Conservation (phyloP, 768 basidiomycete genomes). For the Gloeostereum incarnatum region DNA sequence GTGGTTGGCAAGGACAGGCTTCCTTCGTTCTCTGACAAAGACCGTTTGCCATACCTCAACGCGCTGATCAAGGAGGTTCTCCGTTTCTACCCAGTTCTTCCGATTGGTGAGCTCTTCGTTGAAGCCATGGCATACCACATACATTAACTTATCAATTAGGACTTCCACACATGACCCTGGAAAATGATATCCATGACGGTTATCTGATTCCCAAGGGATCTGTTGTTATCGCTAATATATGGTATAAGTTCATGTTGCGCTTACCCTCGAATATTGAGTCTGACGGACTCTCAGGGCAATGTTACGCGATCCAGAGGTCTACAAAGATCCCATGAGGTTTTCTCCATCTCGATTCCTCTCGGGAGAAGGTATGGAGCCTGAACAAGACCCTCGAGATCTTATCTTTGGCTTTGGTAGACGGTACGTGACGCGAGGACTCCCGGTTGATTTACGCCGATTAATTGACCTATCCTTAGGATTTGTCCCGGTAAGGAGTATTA, state of each 20-base stretch:
- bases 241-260: constrained; percentile 9
- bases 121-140: background rate
- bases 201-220: constrained; percentile 7
- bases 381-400: constrained; percentile 11
- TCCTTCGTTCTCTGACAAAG: constrained; percentile 10
- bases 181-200: constrained; percentile 3
- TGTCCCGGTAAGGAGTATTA: constrained; percentile 2
- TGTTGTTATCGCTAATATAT: constrained; percentile 11
- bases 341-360: constrained; percentile 22
- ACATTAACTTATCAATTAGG: background rate
- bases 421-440: background rate
- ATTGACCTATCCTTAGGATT: background rate
- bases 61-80: constrained; percentile 9
- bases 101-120: constrained; percentile 9
- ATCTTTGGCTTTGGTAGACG: constrained; percentile 20
- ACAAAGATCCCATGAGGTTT: constrained; percentile 20
- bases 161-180: constrained; percentile 2
- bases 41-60: constrained; percentile 9
- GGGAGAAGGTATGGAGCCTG: constrained; percentile 7
- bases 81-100: constrained; percentile 8
- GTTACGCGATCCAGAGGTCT: constrained; percentile 19
- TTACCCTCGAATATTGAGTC: background rate
- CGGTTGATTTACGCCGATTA: background rate
- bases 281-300: constrained; percentile 14
- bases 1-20: constrained; percentile 12